phyloP scores from a whole-genome alignment of 129 eudicot species.

The Artemisia annua region DNA sequence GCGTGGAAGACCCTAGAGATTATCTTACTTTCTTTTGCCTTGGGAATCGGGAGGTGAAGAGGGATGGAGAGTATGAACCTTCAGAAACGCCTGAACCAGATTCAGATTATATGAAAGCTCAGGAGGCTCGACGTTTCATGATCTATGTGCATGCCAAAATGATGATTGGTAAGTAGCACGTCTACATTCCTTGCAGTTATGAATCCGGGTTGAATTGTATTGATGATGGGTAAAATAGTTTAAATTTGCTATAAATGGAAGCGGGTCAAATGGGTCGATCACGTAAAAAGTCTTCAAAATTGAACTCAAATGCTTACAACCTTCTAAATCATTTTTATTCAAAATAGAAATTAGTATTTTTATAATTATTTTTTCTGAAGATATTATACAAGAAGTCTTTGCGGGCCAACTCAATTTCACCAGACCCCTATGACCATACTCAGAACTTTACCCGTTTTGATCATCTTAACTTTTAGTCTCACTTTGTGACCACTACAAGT shows the following conservation, averaged over 20 bases:
- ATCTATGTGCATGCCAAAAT: slow-evolving; percentile 85
- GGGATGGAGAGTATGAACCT: slow-evolving; percentile 77
- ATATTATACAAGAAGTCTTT: too few species aligned
- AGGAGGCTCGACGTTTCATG: slow-evolving; percentile 76
- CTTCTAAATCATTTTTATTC: not conserved
- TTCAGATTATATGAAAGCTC: slow-evolving; percentile 64
- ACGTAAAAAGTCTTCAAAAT: not conserved
- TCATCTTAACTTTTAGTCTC: not conserved
- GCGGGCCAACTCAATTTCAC: too few species aligned
- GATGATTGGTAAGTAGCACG: slow-evolving; percentile 64
- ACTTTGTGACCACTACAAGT: not conserved
- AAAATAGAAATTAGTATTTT: too few species aligned
- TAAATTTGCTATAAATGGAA: not conserved
- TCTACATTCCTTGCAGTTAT: not conserved
- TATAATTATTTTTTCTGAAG: too few species aligned
- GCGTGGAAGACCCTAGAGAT: slow-evolving; percentile 63
- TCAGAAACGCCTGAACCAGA: slow-evolving; percentile 60
- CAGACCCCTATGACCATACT: not conserved
- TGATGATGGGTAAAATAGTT: not conserved
- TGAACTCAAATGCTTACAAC: not conserved
- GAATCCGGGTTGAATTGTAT: not conserved
- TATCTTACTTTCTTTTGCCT: slow-evolving; percentile 81
- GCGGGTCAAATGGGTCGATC: not conserved
- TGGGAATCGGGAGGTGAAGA: slow-evolving; percentile 81
- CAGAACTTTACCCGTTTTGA: not conserved